A percentile compares a stretch with the other conserved stretches of the same genome.
Conservation (phyloP, 2,329 filamentous ascomycete genomes). For the Monascus ruber region DNA sequence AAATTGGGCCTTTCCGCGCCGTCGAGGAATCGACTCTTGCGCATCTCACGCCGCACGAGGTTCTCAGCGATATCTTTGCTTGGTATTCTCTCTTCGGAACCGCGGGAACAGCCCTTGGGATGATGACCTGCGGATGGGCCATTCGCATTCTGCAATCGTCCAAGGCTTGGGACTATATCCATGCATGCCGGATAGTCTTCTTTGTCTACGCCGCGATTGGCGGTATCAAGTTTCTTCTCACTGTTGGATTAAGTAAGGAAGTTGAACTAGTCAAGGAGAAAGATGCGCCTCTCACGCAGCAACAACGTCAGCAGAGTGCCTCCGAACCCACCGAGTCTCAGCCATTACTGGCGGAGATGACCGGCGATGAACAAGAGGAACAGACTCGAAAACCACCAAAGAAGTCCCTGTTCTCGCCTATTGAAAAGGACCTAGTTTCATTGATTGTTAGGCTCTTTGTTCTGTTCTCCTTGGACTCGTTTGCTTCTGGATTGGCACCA, state of each 20-base stretch:
- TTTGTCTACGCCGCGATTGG: slow-evolving; percentile 47
- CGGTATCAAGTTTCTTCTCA: slow-evolving; percentile 44
- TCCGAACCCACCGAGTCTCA: slow-evolving; percentile 22
- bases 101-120: slow-evolving; percentile 50
- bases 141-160: slow-evolving; percentile 39
- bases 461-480: slow-evolving; percentile 56
- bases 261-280: slow-evolving; percentile 32
- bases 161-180: slow-evolving; percentile 33
- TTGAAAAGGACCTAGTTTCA: slow-evolving; percentile 38
- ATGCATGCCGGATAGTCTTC: slow-evolving; percentile 48
- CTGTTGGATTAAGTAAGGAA: slow-evolving; percentile 37
- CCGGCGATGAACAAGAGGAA: slow-evolving; percentile 2
- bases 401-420: slow-evolving; percentile 41
- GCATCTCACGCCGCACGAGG: slow-evolving; percentile 45
- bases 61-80: slow-evolving; percentile 51
- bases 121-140: slow-evolving; percentile 48
- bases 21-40: slow-evolving; percentile 56
- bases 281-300: slow-evolving; percentile 4
- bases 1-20: slow-evolving; percentile 56
- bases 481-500: slow-evolving; percentile 59
- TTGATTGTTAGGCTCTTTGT: slow-evolving; percentile 45
- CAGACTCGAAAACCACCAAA: slow-evolving; percentile 10
- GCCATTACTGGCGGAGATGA: slow-evolving; percentile 17
- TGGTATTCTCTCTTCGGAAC: slow-evolving; percentile 50
- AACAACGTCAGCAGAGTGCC: slow-evolving; percentile 9